Percentiles rank a stretch among this genome's conserved stretches.
These are phyloP conservation scores for Henckelia pumila DNA, from an alignment of 257 asterid species.

Conservation along the genomic window DNA sequence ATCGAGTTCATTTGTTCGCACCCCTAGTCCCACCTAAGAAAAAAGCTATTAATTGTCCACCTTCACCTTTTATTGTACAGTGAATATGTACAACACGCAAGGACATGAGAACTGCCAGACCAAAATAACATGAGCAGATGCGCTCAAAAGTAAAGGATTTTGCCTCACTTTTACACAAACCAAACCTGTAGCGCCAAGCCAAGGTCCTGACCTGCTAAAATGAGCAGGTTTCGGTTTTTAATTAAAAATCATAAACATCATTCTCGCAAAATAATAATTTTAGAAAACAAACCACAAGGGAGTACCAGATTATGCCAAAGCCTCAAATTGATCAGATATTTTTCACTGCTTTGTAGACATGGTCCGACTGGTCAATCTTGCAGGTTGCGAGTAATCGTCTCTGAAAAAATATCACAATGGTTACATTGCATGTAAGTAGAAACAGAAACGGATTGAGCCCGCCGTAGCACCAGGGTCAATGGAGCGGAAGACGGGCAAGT, in stretches of 20 bases:
- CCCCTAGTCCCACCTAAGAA: too few species aligned
- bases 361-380: constrained; percentile 44
- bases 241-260: neutral
- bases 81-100: constrained; percentile 33
- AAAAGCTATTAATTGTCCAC: too few species aligned
- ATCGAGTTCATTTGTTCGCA: too few species aligned
- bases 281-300: constrained; percentile 6
- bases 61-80: constrained; percentile 33
- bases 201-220: constrained; percentile 28
- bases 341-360: constrained; percentile 29
- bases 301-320: constrained; percentile 32
- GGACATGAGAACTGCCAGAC: constrained; percentile 28
- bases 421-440: constrained; percentile 4
- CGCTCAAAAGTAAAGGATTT: constrained; percentile 35
- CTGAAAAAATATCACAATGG: constrained; percentile 35
- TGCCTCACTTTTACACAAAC: constrained; percentile 24
- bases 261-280: constrained; percentile 8
- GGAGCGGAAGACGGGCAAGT: neutral
- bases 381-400: constrained; percentile 51
- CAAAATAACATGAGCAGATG: constrained; percentile 23
- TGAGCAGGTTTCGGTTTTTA: neutral
- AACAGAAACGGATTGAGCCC: neutral
- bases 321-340: constrained; percentile 34
- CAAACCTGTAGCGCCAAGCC: constrained; percentile 12
- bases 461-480: constrained; percentile 4